These are phyloP conservation scores for Fraxinus velutina DNA, from an alignment of 305 asterid species.

Conservation along the genomic window DNA sequence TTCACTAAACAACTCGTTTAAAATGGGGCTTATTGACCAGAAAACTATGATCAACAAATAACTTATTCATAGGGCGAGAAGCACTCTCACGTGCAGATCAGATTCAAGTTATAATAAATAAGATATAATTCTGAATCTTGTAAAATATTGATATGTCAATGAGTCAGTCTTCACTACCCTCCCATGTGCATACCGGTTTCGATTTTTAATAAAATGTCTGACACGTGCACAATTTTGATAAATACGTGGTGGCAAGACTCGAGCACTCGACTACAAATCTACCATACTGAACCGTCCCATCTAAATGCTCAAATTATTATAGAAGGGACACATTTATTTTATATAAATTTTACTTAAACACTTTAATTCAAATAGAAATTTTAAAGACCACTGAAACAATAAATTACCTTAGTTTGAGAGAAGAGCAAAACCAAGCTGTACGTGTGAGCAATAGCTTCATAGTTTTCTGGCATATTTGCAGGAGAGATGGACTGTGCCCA, in stretches of 20 bases:
- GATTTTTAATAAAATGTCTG: not conserved
- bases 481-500: conserved; percentile 86
- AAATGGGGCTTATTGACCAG: not conserved
- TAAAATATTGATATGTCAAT: not conserved
- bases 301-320: not conserved
- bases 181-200: not conserved
- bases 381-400: not conserved
- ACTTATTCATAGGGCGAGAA: not conserved
- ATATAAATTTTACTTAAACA: not conserved
- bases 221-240: not conserved
- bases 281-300: not conserved
- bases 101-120: not conserved
- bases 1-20: not conserved
- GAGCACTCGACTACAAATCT: not conserved
- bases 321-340: not conserved
- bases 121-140: not conserved
- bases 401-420: conserved; percentile 83
- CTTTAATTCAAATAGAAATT: not conserved
- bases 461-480: conserved; percentile 81
- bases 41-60: not conserved
- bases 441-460: conserved; percentile 96
- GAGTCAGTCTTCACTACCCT: not conserved
- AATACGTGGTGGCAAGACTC: not conserved
- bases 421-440: conserved; percentile 85
- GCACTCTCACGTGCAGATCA: not conserved